Percentiles rank a stretch among this genome's conserved stretches.
Evolutionary conservation across 139 green algal genomes (phyloP).

Genomic region (Astrephomene gubernaculifera): DNA sequence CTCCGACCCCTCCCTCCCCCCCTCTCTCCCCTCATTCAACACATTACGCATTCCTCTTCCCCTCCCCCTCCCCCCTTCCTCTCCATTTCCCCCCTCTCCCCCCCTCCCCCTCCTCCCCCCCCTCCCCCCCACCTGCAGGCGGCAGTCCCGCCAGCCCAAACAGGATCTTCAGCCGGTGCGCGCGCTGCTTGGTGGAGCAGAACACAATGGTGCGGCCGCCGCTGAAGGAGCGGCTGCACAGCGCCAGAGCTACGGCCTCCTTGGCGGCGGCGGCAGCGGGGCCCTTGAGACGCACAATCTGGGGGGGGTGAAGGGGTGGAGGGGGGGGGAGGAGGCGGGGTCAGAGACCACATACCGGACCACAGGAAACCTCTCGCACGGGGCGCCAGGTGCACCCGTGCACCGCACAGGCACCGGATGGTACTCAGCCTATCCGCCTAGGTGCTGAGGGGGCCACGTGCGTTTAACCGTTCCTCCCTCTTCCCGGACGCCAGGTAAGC

Average conservation of each 20-base stretch:
- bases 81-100: background rate
- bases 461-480: no score
- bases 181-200: slow-evolving; percentile 87
- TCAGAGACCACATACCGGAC: no score
- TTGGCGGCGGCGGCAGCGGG: slow-evolving; percentile 68
- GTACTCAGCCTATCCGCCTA: no score
- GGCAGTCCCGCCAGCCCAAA: slow-evolving; percentile 91
- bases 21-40: no score
- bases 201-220: slow-evolving; percentile 91
- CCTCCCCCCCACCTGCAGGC: slow-evolving; percentile 58
- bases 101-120: background rate
- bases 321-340: no score
- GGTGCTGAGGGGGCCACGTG: no score
- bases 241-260: slow-evolving; percentile 90
- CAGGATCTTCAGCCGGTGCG: slow-evolving; percentile 95
- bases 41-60: background rate
- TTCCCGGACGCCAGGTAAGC: no score
- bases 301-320: background rate
- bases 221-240: slow-evolving; percentile 81
- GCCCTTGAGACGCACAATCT: slow-evolving; percentile 88
- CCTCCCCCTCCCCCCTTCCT: background rate
- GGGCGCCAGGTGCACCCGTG: no score
- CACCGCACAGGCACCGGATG: no score
- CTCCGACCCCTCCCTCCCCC: no score
- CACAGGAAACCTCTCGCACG: no score